A percentile compares a stretch with the other conserved stretches of the same genome.
Evolutionary conservation across 768 basidiomycete species (phyloP).

Genomic region (Tephrocybe sp.): DNA sequence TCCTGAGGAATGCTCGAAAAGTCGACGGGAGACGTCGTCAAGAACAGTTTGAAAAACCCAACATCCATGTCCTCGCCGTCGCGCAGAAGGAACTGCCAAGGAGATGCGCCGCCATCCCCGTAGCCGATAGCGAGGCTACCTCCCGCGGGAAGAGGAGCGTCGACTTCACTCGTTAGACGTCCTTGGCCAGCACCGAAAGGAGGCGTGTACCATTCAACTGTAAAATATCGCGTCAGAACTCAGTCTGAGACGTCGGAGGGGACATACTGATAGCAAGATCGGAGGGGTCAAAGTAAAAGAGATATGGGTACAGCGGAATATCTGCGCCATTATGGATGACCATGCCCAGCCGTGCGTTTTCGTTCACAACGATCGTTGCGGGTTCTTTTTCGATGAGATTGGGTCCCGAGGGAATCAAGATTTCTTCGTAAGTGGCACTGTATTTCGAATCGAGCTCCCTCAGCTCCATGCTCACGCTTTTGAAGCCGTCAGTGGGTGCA

Average conservation of each 20-base stretch:
- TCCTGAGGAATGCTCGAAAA: conserved; percentile 32
- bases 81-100: conserved; percentile 31
- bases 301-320: conserved; percentile 34
- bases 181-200: conserved; percentile 26
- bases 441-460: conserved; percentile 22
- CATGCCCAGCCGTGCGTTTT: conserved; percentile 30
- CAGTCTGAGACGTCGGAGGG: not conserved
- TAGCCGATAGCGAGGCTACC: conserved; percentile 37
- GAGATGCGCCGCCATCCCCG: conserved; percentile 32
- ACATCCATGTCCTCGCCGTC: conserved; percentile 34
- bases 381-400: conserved; percentile 31
- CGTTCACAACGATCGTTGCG: conserved; percentile 25
- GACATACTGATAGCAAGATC: conserved; percentile 34
- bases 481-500: conserved; percentile 19
- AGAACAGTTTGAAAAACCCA: conserved; percentile 43
- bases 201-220: conserved; percentile 19
- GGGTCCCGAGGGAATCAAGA: conserved; percentile 20
- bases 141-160: conserved; percentile 15
- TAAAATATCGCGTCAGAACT: not conserved
- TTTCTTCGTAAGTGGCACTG: conserved; percentile 19
- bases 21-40: conserved; percentile 35
- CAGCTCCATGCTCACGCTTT: conserved; percentile 31
- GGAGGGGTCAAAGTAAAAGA: conserved; percentile 44
- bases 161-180: conserved; percentile 18
- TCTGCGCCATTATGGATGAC: conserved; percentile 33